Evolutionary conservation across 257 asterid species (phyloP).

Genomic region (Salvia rosmarinus): DNA sequence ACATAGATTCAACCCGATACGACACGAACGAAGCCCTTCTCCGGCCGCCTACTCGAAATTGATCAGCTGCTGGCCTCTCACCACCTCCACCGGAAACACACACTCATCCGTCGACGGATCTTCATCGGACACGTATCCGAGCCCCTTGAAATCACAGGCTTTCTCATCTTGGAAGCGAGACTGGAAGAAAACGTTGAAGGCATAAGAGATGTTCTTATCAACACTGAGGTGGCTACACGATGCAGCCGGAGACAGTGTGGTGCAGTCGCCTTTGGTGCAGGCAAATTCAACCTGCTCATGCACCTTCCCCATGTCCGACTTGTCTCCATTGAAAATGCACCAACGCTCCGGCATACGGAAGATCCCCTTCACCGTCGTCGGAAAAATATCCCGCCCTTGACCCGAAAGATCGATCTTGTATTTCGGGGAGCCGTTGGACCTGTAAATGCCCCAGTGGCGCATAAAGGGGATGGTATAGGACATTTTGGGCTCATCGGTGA

Average conservation of each 20-base stretch:
- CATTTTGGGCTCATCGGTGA: constrained; percentile 42
- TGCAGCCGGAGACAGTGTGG: constrained; percentile 32
- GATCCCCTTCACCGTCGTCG: constrained; percentile 35
- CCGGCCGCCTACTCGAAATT: neutral
- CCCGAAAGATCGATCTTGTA: constrained; percentile 47
- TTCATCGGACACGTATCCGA: constrained; percentile 16
- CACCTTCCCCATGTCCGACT: neutral
- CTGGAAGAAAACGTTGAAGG: constrained; percentile 42
- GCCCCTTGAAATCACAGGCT: constrained; percentile 11
- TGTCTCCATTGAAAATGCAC: constrained; percentile 35
- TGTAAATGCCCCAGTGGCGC: constrained; percentile 43
- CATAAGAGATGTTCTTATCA: constrained; percentile 31
- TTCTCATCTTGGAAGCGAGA: constrained; percentile 18
- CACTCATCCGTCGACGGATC: constrained; percentile 44
- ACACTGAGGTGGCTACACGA: constrained; percentile 36
- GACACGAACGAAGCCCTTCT: too few species aligned
- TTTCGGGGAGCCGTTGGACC: constrained; percentile 45
- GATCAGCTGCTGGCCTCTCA: constrained; percentile 30
- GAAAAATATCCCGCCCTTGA: constrained; percentile 37
- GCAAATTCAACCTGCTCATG: neutral
- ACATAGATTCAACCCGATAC: too few species aligned
- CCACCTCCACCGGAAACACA: constrained; percentile 49
- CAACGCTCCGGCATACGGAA: constrained; percentile 44
- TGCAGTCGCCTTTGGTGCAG: constrained; percentile 35
- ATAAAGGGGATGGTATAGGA: neutral